Conservation (phyloP, 805 yeast genomes). For the Ogataea dorogensis region DNA sequence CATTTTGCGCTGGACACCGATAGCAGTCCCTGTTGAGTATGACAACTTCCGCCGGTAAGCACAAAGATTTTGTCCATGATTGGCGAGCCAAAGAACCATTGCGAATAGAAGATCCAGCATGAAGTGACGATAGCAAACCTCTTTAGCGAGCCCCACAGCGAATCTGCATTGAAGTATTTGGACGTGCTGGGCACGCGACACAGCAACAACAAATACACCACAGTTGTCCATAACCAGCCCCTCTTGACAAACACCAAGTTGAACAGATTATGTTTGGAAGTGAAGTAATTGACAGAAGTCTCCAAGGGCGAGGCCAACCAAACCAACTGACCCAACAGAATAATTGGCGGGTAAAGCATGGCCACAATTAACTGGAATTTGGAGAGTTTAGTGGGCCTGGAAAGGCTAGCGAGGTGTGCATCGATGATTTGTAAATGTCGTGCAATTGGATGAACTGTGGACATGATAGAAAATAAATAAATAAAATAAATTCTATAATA, state of each 20-base stretch:
- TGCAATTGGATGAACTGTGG: constrained; percentile 9
- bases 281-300: constrained; percentile 48
- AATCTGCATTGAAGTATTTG: constrained; percentile 5
- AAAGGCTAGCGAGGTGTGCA: constrained; percentile 5
- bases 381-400: constrained; percentile 9
- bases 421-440: constrained; percentile 14
- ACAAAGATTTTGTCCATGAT: constrained; percentile 84
- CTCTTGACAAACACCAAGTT: constrained; percentile 77
- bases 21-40: constrained; percentile 9
- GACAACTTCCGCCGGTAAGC: constrained; percentile 80
- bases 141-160: constrained; percentile 20
- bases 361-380: constrained; percentile 15
- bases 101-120: constrained; percentile 88
- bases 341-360: constrained; percentile 36
- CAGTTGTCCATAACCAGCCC: constrained; percentile 91
- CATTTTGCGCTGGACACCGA: constrained; percentile 34
- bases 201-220: constrained; percentile 34
- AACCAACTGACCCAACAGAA: constrained; percentile 51
- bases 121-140: constrained; percentile 56
- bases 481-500: constrained; percentile 2
- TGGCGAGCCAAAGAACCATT: constrained; percentile 83
- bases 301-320: constrained; percentile 44
- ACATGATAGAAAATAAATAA: constrained; percentile 5
- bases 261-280: constrained; percentile 64
- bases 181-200: constrained; percentile 14